A percentile compares a stretch with the other conserved stretches of the same genome.
phyloP scores from a whole-genome alignment of 1,139 yeast species.

The Yamadazyma friedrichii region DNA sequence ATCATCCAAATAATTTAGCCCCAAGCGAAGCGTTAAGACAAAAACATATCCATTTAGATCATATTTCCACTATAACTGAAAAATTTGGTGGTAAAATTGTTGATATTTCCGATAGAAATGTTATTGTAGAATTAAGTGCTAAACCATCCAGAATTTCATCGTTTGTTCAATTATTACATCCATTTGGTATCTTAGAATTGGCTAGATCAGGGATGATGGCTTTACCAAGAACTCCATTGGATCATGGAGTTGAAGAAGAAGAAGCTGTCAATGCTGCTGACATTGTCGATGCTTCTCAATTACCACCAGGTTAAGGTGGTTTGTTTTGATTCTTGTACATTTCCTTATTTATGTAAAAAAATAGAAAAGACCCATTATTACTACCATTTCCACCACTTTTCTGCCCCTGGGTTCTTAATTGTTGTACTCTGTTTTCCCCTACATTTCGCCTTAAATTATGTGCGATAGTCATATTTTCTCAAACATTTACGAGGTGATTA shows the following conservation, averaged over 20 bases:
- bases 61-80: constrained; percentile 73
- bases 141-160: constrained; percentile 88
- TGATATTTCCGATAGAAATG: constrained; percentile 90
- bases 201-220: constrained; percentile 99
- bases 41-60: constrained; percentile 84
- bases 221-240: constrained; percentile 90
- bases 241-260: constrained; percentile 44
- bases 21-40: constrained; percentile 93
- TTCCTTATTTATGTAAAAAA: background rate
- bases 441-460: background rate
- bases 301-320: constrained; percentile 82
- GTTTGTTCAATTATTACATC: constrained; percentile 84
- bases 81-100: constrained; percentile 93
- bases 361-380: too few species aligned
- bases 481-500: background rate
- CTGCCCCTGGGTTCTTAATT: too few species aligned
- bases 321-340: background rate
- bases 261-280: constrained; percentile 62
- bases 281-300: constrained; percentile 72
- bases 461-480: background rate
- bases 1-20: constrained; percentile 87
- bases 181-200: constrained; percentile 93
- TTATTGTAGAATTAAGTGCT: constrained; percentile 91
- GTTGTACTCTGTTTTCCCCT: background rate
- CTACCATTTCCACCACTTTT: too few species aligned